Evolutionary conservation across 2,329 filamentous ascomycete species (phyloP), one percentile per base, ranked within the genome.

Genomic region (Lasiodiplodia hormozganensis): DNA sequence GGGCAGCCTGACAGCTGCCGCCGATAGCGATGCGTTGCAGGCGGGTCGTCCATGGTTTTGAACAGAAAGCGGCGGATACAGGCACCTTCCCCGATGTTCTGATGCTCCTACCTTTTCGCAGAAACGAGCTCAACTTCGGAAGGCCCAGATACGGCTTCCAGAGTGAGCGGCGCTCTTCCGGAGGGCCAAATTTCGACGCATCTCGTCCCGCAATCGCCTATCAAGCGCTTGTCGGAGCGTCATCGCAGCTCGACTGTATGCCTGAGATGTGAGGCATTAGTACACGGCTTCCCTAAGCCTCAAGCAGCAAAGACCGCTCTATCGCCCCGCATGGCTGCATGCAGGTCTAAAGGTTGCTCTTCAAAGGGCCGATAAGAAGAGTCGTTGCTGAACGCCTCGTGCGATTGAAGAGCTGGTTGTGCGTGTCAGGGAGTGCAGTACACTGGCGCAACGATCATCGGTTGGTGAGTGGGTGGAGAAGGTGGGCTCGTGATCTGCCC

Each of bases 401-500:
- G 12, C 16, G 12, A 12, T 5, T 25, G 23, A 31, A 14, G 52
- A 23, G 52, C 52, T 16, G 25, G 28, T 18, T 6, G 11, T 6
- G 18, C 54, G 25, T 34, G 12, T 4, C 1, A 14, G 54, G 54
- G 10, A 16, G 34, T 11, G 34, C 34, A 58, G 54, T 10, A n/a
- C 43, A 21, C 18, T 11, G 18, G 40, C 43, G 36, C 14, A 49
- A 12, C n/a, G 38, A 62, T 62, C 58, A 51, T 34, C 31, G 31
- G 28, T 14, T 23, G 23, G 10, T 21, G 36, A 14, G 18, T n/a
- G 47, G 43, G 36, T 23, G 36, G n/a, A 23, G n/a, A 43, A 62
- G 57, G 40, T 31, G 58, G 58, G 43, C 60, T 64, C 60, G 60
- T 64, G 60, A 64, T 64, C 60, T 64, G 60, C 60, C 60, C 60